A percentile compares a stretch with the other conserved stretches of the same genome.
Conservation (phyloP, 192 early-diverging fungal species). For the Coemansia sp. region DNA sequence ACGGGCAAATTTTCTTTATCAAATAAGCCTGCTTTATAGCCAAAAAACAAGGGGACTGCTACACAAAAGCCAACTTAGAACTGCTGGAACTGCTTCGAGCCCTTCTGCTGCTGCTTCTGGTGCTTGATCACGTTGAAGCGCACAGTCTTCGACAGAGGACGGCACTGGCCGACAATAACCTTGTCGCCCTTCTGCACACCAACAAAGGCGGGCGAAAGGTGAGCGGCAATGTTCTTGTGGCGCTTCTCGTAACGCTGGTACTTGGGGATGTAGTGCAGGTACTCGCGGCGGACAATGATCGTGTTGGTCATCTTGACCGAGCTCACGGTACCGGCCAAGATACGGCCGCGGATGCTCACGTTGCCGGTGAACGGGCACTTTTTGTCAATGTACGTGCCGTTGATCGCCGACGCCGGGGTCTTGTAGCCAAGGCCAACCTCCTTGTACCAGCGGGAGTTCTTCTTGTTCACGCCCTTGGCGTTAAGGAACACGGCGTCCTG, state of each 20-base stretch:
- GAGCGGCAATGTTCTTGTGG: slow-evolving; percentile 98
- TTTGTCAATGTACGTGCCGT: slow-evolving; percentile 98
- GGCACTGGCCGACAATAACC: slow-evolving; percentile 99
- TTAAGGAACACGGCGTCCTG: slow-evolving; percentile 95
- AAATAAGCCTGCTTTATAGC: not conserved
- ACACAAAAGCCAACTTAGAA: slow-evolving; percentile 60
- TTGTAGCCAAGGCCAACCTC: slow-evolving; percentile 99
- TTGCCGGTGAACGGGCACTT: slow-evolving; percentile 99
- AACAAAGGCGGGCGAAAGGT: slow-evolving; percentile 92
- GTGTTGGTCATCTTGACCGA: slow-evolving; percentile 99
- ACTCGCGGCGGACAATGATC: slow-evolving; percentile 96
- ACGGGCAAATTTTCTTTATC: not conserved
- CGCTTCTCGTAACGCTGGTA: slow-evolving; percentile 99
- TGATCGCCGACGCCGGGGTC: slow-evolving; percentile 97
- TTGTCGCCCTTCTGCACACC: slow-evolving; percentile 85
- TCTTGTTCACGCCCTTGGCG: slow-evolving; percentile 66
- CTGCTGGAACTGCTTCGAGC: slow-evolving; percentile 87
- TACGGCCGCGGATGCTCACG: slow-evolving; percentile 97
- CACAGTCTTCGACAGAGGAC: slow-evolving; percentile 98
- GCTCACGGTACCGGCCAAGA: slow-evolving; percentile 87
- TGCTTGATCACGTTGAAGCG: slow-evolving; percentile 99
- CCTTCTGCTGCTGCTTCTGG: slow-evolving; percentile 77
- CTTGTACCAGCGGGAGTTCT: slow-evolving; percentile 93
- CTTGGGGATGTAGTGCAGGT: slow-evolving; percentile 99
- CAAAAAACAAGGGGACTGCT: not conserved